These are phyloP conservation scores for Zizania latifolia DNA, from an alignment of 176 grass and related monocot species.

Conservation along the genomic window DNA sequence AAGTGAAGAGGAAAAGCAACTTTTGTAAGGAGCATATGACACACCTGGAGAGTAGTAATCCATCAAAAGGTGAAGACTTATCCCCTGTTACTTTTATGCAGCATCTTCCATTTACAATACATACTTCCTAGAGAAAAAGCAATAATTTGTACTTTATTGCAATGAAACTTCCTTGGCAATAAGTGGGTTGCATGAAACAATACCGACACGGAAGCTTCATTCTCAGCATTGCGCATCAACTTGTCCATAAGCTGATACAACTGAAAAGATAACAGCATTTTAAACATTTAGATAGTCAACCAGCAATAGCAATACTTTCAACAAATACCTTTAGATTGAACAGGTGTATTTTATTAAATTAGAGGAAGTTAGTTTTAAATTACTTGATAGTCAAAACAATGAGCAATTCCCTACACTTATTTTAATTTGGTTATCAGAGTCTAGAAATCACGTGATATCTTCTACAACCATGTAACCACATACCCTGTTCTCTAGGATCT, in stretches of 20 bases:
- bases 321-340: not conserved
- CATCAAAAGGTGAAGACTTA: constrained; percentile 37
- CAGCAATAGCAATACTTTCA: not conserved
- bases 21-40: not conserved
- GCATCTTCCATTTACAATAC: constrained; percentile 68
- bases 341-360: constrained; percentile 3
- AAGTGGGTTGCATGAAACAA: constrained; percentile 35
- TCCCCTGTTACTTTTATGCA: constrained; percentile 45
- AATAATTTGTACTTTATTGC: constrained; percentile 11
- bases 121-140: constrained; percentile 59
- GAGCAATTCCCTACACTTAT: not conserved
- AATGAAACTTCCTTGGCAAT: constrained; percentile 22
- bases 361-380: not conserved
- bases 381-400: not conserved
- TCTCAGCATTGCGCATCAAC: constrained; percentile 44
- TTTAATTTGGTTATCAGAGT: not conserved
- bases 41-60: constrained; percentile 71
- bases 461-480: not conserved
- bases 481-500: constrained; percentile 58
- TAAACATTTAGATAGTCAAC: not conserved
- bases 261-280: constrained; percentile 36
- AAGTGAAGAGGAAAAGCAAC: constrained; percentile 13
- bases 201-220: constrained; percentile 58
- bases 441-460: not conserved
- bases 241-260: constrained; percentile 73